Evolutionary conservation across 2,329 filamentous ascomycete genomes (phyloP).

Genomic region (Ophiostoma populinum): DNA sequence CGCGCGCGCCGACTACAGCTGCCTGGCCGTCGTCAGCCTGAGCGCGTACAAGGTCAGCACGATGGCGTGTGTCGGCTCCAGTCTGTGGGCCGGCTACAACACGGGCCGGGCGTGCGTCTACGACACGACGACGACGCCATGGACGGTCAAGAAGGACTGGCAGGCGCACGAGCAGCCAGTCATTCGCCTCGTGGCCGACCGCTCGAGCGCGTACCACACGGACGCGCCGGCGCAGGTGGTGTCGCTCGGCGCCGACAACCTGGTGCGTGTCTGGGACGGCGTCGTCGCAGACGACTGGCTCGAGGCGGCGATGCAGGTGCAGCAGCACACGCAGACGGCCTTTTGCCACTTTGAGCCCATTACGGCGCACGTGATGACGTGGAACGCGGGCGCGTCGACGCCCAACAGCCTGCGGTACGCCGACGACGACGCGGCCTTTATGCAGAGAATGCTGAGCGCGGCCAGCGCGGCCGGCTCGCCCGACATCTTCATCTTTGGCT

Average conservation of each 20-base stretch:
- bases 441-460: conserved; percentile 59
- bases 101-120: conserved; percentile 90
- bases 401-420: conserved; percentile 61
- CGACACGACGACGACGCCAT: conserved; percentile 66
- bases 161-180: conserved; percentile 74
- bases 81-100: conserved; percentile 88
- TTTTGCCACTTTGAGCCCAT: conserved; percentile 79
- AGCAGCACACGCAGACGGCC: conserved; percentile 40
- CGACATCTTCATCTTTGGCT: conserved; percentile 87
- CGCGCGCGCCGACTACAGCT: conserved; percentile 58
- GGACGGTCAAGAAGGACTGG: conserved; percentile 90
- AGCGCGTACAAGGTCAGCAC: conserved; percentile 93
- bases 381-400: conserved; percentile 96
- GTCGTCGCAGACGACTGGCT: conserved; percentile 88
- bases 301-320: conserved; percentile 73
- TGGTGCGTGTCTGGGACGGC: conserved; percentile 77
- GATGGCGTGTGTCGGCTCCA: conserved; percentile 60
- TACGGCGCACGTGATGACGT: conserved; percentile 68
- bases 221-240: conserved; percentile 71
- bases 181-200: conserved; percentile 58
- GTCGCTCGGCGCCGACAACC: conserved; percentile 74
- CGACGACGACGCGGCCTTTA: conserved; percentile 56
- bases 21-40: conserved; percentile 64
- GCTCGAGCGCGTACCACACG: conserved; percentile 68
- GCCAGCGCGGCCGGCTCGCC: conserved; percentile 50